Conservation (phyloP, 129 eudicot species). For the Artemisia annua region DNA sequence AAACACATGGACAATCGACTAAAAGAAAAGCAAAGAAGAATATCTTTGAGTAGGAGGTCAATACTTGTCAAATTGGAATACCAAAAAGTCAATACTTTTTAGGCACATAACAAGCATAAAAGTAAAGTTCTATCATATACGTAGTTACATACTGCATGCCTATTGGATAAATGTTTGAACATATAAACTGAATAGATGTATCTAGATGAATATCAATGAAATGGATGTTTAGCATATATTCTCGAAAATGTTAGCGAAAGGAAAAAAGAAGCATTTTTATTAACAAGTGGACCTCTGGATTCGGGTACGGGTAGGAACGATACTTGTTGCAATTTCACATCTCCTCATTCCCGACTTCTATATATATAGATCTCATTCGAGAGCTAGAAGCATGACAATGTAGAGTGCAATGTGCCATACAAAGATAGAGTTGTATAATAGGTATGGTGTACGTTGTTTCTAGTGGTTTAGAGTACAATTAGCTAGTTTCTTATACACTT, state of each 20-base stretch:
- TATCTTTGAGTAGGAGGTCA: conserved; percentile 30
- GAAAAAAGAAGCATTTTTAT: conserved; percentile 12
- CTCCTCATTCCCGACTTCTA: not conserved
- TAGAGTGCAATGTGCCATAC: conserved; percentile 11
- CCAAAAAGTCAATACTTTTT: conserved; percentile 28
- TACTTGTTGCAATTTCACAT: conserved; percentile 31
- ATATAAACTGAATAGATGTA: conserved; percentile 16
- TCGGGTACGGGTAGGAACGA: not conserved
- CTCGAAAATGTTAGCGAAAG: conserved; percentile 16
- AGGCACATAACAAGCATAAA: conserved; percentile 26
- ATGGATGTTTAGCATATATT: conserved; percentile 25
- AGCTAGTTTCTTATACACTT: too few relatives aligned
- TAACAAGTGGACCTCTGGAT: conserved; percentile 11
- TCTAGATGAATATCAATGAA: conserved; percentile 15
- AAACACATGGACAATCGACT: conserved; percentile 22
- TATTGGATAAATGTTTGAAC: conserved; percentile 19
- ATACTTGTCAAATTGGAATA: conserved; percentile 29
- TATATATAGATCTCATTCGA: conserved; percentile 24
- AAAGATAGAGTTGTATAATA: not conserved
- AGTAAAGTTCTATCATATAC: conserved; percentile 21
- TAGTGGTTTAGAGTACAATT: not conserved
- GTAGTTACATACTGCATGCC: conserved; percentile 6
- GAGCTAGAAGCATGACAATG: conserved; percentile 15
- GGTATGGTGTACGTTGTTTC: not conserved
- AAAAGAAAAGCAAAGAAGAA: conserved; percentile 16